Percentiles rank a stretch among this genome's conserved stretches.
Evolutionary conservation across 179 eudicot species (phyloP).

Genomic region (Monotropa hypopitys): DNA sequence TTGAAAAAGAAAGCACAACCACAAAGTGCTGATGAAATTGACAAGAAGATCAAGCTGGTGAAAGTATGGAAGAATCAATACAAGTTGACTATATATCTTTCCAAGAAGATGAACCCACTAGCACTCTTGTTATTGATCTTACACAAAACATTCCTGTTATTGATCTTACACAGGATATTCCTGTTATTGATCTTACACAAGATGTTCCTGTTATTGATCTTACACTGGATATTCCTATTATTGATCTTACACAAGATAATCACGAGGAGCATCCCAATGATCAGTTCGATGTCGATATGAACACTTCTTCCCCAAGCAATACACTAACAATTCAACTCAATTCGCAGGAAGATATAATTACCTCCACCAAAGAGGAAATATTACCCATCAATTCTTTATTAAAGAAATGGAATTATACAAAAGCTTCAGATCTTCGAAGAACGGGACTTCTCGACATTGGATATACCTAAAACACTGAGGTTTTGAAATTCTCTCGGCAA

Average conservation of each 20-base stretch:
- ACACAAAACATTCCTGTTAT: background rate
- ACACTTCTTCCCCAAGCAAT: too few species aligned
- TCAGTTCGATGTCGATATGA: background rate
- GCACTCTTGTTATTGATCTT: too few species aligned
- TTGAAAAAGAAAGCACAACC: background rate
- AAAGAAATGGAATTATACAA: background rate
- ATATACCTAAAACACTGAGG: background rate
- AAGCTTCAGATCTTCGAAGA: background rate
- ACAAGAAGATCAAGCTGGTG: background rate
- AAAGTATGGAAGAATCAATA: background rate
- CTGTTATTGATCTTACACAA: background rate
- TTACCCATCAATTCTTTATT: background rate
- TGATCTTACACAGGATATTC: background rate
- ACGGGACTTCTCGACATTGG: background rate
- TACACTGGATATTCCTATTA: background rate
- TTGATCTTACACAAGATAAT: background rate
- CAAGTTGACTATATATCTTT: background rate
- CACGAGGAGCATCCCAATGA: background rate
- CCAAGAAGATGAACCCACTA: too few species aligned
- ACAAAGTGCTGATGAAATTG: background rate
- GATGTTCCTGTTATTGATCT: background rate
- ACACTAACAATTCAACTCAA: background rate
- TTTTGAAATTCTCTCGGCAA: background rate
- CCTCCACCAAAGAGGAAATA: background rate
- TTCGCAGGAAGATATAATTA: background rate